Evolutionary conservation across 2,329 filamentous ascomycete species (phyloP), one percentile per base, ranked within the genome.

Genomic region (Simplicillium aogashimaense): DNA sequence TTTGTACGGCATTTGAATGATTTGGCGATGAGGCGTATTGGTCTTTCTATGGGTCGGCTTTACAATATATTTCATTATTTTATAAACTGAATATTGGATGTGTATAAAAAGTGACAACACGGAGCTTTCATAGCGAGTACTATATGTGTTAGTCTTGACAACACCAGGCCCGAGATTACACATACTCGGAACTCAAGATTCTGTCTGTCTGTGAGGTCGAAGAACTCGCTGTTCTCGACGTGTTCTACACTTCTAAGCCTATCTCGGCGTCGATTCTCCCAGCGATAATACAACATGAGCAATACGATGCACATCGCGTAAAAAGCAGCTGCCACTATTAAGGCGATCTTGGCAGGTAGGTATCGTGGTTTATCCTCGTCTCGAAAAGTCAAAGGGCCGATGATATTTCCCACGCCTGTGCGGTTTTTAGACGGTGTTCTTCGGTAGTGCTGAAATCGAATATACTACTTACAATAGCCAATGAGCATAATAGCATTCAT

Each of bases 401-500:
- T 29, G 12, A 37, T 25, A 13, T 37, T 37, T 9, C 35, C 35
- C 16, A 37, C 35, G 20, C 35, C 33, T 35, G 15, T 17, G 17
- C 5, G 18, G 17, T 5, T 25, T 5, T 25, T 25, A 25, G 20
- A 25, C 20, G 20, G 6, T 25, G 20, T 9, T 5, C 20, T 25
- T 25, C 20, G 20, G 20, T 3, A 35, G 11, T 12, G 11, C 15
- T 12, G 11, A 3, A 12, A 11, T 12, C 9, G n/a, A n/a, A n/a
- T 13, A 7, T 14, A 7, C n/a, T 9, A 13, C 33, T 10, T 35
- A 35, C 33, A 37, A 14, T 20, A 37, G 11, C 16, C 16, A 10
- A 37, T 37, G 14, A 39, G 20, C 9, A 35, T 12, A 11, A 39
- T 39, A 13, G 38, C 38, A 15, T 35, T 29, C 7, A 32, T 35